Evolutionary conservation across 2,329 filamentous ascomycete genomes (phyloP), one percentile per base, ranked within the genome.

Genomic region (Diaporthe sp.): DNA sequence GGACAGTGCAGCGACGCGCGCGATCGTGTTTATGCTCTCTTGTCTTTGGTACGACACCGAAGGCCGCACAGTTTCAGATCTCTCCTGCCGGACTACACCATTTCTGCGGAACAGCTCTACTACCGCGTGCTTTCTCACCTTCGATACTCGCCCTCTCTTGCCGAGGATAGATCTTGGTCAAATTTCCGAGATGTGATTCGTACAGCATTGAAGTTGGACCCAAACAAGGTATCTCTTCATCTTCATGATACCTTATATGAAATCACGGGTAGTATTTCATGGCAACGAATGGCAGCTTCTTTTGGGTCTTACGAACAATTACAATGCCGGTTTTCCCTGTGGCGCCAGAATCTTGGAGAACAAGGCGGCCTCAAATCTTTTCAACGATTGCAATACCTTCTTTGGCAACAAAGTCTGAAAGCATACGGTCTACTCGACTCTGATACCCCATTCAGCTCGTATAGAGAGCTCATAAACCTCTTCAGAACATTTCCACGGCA

Each of bases 21-120:
- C 28, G 72, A 74, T 31, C 61, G 63, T 4, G 55, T 74, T 7
- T 74, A 74, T 31, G 72, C 72, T 25, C 63, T 74, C 10, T 44
- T 74, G 63, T 70, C 61, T 25, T 53, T 74, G 39, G 63, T 70
- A 42, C 39, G 63, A 34, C 39, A 55, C 31, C 53, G 39, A 15
- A 28, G 42, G 10, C 20, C 72, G 22, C 28, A 44, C 7, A 20
- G 15, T 10, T 53, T 51, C 17, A 31, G 12, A 10, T 17, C 53
- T 2, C 53, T 74, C 28, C 63, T 34, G 34, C 61, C 72, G 15
- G 72, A 74, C 72, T 73, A 74, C 53, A 74, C 61, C 25, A 74
- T 74, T 39, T 34, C 72, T 31, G 22, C 63, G 39, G 47, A 25
- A 20, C 61, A 51, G 63, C 72, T 74, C 7, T 74, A 74, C 63